Base-by-base conservation (phyloP, 1,284 basidiomycete genomes). In the Phaffia rhodozyma region DNA sequence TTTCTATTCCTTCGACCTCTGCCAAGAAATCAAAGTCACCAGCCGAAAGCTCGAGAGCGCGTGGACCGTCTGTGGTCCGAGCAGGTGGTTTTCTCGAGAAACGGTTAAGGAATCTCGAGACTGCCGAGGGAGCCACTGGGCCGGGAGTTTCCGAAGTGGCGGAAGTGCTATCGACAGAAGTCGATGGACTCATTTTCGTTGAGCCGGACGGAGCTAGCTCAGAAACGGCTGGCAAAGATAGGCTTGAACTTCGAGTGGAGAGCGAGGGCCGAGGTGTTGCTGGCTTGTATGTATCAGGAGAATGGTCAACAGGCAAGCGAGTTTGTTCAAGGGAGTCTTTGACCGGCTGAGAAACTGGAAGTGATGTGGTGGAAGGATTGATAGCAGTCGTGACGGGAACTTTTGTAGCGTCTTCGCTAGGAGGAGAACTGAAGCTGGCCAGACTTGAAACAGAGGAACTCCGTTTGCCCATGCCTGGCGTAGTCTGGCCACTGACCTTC, bases 51-150 rank as follows among this genome's bases (percentile, higher is more conserved):
- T 64, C 52, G 16, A 64, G 58, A 49, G 50, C 29, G 50, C 51
- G 25, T 7, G 62, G 57, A 1, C 18, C 61, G 21, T 32, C 52
- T 3, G 50, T 34, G 5, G 51, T 6, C 3, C 49, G 59, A 20
- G 59, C n/a, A 20, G 49, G 21, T 23, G 62, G 57, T 47, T 63
- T 55, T 7, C 63, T 60, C 18, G 60, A 57, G 59, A 67, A 67
- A 13, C 67, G 63, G 23, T 55, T 53, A 9, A 68, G 61, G 50
- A 68, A 68, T 13, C 67, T 57, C 21, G 67, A 67, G 13, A 68
- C 67, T n/a, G 58, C 67, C 1, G 67, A 67, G 23, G 62, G 67
- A n/a, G 67, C 27, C 1, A 60, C 50, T n/a, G 64, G 23, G 29
- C 51, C 56, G 16, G 49, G 30, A 29, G 38, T 32, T 5, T 56